Percentiles rank a stretch among this genome's conserved stretches.
Conservation (phyloP, 2,329 filamentous ascomycete genomes). For the Nothophaeocryptopus gaeumannii region DNA sequence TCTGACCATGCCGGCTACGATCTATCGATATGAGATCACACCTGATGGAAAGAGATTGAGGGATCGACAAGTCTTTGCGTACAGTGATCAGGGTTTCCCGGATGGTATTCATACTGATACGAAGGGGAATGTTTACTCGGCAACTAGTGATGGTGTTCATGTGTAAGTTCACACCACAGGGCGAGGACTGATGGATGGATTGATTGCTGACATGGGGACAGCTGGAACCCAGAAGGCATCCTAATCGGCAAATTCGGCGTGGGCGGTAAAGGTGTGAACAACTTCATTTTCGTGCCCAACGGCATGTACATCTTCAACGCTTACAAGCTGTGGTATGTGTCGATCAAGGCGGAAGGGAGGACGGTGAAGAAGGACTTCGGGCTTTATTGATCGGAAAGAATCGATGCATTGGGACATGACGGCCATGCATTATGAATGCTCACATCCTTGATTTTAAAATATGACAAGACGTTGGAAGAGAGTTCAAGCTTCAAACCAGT, state of each 20-base stretch:
- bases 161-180: conserved; percentile 33
- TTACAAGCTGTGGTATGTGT: conserved; percentile 35
- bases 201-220: conserved; percentile 1
- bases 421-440: too few relatives aligned
- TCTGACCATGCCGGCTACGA: conserved; percentile 39
- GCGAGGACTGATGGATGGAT: background rate
- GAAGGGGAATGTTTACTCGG: conserved; percentile 54
- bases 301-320: conserved; percentile 35
- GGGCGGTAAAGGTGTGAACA: conserved; percentile 38
- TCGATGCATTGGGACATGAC: too few relatives aligned
- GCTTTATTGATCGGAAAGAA: too few relatives aligned
- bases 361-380: conserved; percentile 32
- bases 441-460: too few relatives aligned
- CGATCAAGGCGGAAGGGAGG: conserved; percentile 33
- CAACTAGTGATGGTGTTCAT: conserved; percentile 53
- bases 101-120: conserved; percentile 58
- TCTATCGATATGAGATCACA: conserved; percentile 45
- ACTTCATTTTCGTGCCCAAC: conserved; percentile 35
- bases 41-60: conserved; percentile 35
- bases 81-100: conserved; percentile 52
- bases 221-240: conserved; percentile 49
- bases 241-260: conserved; percentile 56
- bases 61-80: conserved; percentile 54
- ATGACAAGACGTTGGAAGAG: too few relatives aligned
- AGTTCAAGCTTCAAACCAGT: too few relatives aligned